Evolutionary conservation across 805 yeast genomes (phyloP), one percentile per base, ranked within the genome.

Genomic region (Saturnispora ahearnii): DNA sequence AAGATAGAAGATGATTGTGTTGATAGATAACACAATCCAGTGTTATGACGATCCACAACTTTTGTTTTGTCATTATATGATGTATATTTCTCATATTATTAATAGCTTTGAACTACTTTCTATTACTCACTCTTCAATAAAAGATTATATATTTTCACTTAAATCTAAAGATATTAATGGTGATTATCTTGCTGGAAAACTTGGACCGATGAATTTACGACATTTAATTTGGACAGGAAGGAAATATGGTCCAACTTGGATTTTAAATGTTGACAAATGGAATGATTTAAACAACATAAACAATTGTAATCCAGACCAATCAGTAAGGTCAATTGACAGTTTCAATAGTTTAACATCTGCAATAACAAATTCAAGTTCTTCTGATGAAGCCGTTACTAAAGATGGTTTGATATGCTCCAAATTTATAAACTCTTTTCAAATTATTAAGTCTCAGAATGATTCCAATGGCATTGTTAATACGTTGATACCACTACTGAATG

Each of bases 181-280:
- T 8, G 64, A 62, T 47, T 62, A 62, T 50, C 22, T 63, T 3
- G 46, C 54, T 26, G 66, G 66, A 10, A 50, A 53, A 28, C 34
- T 58, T 38, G 64, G 64, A 11, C 55, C 54, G 10, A 37, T 30
- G 26, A 53, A 50, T 51, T 44, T 60, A 3, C 56, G 60, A 43
- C 43, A 45, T 40, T 36, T 57, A 11, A 28, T 53, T 4, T 51
- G 53, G 55, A 34, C 46, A 8, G 41, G 44, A 3, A 55, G 50
- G 41, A 51, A 51, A 42, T 38, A 55, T 22, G 63, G 64, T 4
- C 61, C 63, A 2, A 55, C 62, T 10, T 56, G 51, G 41, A 50
- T 51, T 31, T 49, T 55, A 5, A 55, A 52, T 44, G 40, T 45
- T 12, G 54, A 52, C 15, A 54, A 50, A 32, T 41, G 45, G 30